A percentile compares a stretch with the other conserved stretches of the same genome.
Conservation (phyloP, 148 eudicot species). For the Mesembryanthemum crystallinum region DNA sequence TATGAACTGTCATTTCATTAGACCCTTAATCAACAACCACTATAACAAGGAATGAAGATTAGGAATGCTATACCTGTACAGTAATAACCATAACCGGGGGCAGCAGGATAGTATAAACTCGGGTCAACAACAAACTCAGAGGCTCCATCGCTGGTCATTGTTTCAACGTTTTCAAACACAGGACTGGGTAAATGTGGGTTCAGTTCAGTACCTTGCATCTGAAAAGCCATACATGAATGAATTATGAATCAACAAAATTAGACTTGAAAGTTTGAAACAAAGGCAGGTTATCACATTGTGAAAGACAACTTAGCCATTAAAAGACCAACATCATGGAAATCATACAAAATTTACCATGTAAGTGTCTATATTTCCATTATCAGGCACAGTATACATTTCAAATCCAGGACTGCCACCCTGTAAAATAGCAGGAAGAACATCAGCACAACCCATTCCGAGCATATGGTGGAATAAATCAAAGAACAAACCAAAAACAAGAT, state of each 20-base stretch:
- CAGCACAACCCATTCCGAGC: neutral
- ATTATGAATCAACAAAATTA: neutral
- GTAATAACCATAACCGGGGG: slow-evolving; percentile 72
- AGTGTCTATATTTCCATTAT: slow-evolving; percentile 47
- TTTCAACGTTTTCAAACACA: slow-evolving; percentile 38
- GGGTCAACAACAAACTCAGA: slow-evolving; percentile 72
- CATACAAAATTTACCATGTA: slow-evolving; percentile 39
- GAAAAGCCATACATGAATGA: slow-evolving; percentile 15
- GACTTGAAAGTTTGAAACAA: neutral
- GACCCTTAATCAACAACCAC: neutral
- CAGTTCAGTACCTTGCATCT: slow-evolving; percentile 56
- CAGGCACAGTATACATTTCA: slow-evolving; percentile 45
- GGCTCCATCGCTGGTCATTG: slow-evolving; percentile 61
- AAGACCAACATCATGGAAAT: neutral
- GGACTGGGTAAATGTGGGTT: slow-evolving; percentile 43
- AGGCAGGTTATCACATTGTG: neutral
- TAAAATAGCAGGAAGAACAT: neutral
- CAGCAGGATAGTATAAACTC: slow-evolving; percentile 68
- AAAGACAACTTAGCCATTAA: neutral
- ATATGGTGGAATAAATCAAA: neutral
- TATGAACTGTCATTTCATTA: neutral
- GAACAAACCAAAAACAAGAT: neutral
- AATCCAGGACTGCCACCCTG: slow-evolving; percentile 46
- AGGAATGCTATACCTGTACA: slow-evolving; percentile 55
- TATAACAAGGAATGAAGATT: neutral